Conservation (phyloP, 2,329 filamentous ascomycete genomes). For the Teratosphaeria destructans region DNA sequence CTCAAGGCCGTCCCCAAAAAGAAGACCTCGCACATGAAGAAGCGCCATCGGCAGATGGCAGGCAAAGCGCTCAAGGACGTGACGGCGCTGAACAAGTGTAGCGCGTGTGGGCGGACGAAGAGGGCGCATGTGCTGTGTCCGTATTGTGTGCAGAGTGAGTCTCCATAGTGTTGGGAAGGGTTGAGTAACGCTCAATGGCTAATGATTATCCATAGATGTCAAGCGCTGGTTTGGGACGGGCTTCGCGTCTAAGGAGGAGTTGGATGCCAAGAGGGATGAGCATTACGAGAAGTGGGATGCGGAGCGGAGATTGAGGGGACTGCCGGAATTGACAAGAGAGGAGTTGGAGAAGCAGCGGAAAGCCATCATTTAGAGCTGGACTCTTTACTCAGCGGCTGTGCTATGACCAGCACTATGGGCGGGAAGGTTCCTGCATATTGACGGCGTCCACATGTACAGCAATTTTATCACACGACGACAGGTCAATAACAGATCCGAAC, state of each 20-base stretch:
- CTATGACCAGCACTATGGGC: background rate
- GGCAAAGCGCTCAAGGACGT: slow-evolving; percentile 92
- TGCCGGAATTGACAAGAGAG: background rate
- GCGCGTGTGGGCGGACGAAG: slow-evolving; percentile 79
- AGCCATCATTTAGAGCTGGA: background rate
- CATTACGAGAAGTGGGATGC: slow-evolving; percentile 16
- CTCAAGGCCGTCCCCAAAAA: slow-evolving; percentile 93
- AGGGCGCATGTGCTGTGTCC: slow-evolving; percentile 81
- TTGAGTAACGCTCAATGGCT: background rate
- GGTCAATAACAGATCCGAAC: too few species aligned
- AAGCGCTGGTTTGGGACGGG: slow-evolving; percentile 26
- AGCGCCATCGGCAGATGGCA: slow-evolving; percentile 84
- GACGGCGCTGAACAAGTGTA: slow-evolving; percentile 75
- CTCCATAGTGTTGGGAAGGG: background rate
- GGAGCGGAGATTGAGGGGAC: slow-evolving; percentile 11
- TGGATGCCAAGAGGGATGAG: slow-evolving; percentile 13
- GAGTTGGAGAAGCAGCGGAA: background rate
- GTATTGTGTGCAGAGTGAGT: slow-evolving; percentile 72
- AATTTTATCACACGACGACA: too few species aligned
- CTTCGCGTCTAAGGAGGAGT: slow-evolving; percentile 20
- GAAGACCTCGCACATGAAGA: slow-evolving; percentile 96
- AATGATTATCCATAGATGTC: slow-evolving; percentile 15
- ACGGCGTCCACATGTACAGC: too few species aligned
- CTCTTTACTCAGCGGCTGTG: background rate
- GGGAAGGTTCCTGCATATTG: background rate